Evolutionary conservation across 257 asterid species (phyloP), one percentile per base, ranked within the genome.

Genomic region (Nyctanthes arbortristis): DNA sequence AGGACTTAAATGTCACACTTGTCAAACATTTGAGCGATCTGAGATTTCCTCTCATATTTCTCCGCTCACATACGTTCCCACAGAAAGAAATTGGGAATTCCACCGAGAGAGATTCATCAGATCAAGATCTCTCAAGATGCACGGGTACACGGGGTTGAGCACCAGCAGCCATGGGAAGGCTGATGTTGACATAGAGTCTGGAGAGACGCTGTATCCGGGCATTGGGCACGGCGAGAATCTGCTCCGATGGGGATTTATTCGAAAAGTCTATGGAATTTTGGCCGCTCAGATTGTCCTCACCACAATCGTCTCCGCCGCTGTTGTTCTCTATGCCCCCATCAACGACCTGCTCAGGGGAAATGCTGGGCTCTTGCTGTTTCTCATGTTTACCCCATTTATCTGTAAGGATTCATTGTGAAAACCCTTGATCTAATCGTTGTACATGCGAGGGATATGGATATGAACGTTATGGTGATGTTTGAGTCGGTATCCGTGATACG

Each of bases 201-300:
- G 91, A 2, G 92, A 87, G 8, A 83, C 75, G 61, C 78, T 94
- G 61, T 89, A 89, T 72, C 99, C 99, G 1, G 99, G 99, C 25
- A 88, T 94, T 75, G 95, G 96, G 7, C 67, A 74, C 76, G 97
- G 97, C 22, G 99, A 94, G 83, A 94, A 91, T 71, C 95, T 82
- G 72, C 87, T 94, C 63, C 95, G 99, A 66, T 94, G 99, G 99
- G 97, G 96, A 11, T 94, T 94, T 80, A 89, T 94, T 14, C 96
- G 96, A 80, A 94, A 94, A 75, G 99, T 94, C 3, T 94, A 94
- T 74, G 96, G 95, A 10, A 91, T 94, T 52, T 75, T 94, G 72
- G 67, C 97, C 68, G 95, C 93, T 20, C 99, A 94, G 95, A 86
- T 94, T 89, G 69, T 91, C 56, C 70, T 83, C 60, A 85, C 91